Percentiles rank a stretch among this genome's conserved stretches.
phyloP scores from a whole-genome alignment of 169 alveolate genomes.

The Eimeria sp. region DNA sequence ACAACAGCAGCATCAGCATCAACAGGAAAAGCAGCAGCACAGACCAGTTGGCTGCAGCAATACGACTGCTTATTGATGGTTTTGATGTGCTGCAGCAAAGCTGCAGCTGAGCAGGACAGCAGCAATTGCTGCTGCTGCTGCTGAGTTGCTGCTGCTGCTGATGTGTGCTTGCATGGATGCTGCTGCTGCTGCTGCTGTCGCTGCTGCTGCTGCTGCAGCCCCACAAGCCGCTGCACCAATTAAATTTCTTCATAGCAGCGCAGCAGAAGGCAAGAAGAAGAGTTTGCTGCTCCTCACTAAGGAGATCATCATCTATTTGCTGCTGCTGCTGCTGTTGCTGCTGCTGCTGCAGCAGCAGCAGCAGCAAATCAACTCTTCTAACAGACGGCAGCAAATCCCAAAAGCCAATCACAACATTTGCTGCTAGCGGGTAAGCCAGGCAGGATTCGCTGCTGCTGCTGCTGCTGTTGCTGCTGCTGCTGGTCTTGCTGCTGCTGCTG shows the following conservation, averaged over 20 bases:
- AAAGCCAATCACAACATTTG: conserved; percentile 17
- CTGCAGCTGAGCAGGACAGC: conserved; percentile 31
- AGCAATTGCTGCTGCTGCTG: background rate
- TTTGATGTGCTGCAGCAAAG: conserved; percentile 2
- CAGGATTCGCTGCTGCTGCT: conserved; percentile 9
- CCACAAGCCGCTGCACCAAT: conserved; percentile 13
- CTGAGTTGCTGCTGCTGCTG: background rate
- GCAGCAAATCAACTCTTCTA: too few relatives aligned
- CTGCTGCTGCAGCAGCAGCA: too few relatives aligned
- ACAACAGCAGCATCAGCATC: too few relatives aligned
- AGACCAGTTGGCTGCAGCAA: background rate
- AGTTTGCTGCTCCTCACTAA: conserved; percentile 17
- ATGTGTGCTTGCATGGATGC: background rate
- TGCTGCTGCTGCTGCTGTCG: conserved; percentile 6
- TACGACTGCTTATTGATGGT: background rate
- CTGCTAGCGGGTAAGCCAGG: background rate
- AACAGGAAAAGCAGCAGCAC: conserved; percentile 9
- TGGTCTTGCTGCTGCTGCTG: conserved; percentile 7
- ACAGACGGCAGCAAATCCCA: conserved; percentile 36
- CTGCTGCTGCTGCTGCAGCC: too few relatives aligned
- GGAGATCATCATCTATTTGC: background rate
- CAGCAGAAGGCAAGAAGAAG: conserved; percentile 32
- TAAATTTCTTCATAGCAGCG: conserved; percentile 19
- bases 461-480: conserved; percentile 24
- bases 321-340: too few relatives aligned